Evolutionary conservation across 805 yeast genomes (phyloP), one percentile per base, ranked within the genome.

Genomic region (Pichia kluyveri): DNA sequence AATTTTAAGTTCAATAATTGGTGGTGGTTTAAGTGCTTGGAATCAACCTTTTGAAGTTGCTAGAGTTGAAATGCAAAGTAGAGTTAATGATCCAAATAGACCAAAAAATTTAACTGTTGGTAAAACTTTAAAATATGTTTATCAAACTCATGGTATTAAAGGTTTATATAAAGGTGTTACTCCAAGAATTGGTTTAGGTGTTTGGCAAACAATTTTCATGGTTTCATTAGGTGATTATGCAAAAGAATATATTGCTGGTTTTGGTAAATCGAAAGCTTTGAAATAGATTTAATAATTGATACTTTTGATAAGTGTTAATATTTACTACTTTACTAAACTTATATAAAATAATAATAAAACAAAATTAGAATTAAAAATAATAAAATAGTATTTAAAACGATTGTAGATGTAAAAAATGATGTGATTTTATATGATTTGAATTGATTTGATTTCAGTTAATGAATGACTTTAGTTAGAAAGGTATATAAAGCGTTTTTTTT

Each of bases 161-260:
- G 99, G 99, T 50, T 77, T 93, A 53, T 93, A 90, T 66, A 79
- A 96, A 67, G 99, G 99, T 63, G 96, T 90, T 41, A 81, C 98
- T 15, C 98, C 99, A 58, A 85, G 99, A 76, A 79, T 93, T 57
- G 97, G 96, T 48, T 77, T 93, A 55, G 95, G 98, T 60, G 83
- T 91, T 54, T 93, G 98, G 97, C 99, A 93, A 73, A 91, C 98
- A 3, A 88, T 91, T 42, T 91, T 95, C 67, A 91, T 91, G 98
- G 98, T 91, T 51, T 96, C 96, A 12, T 80, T 93, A 56, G 99
- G 98, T 66, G 99, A 93, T 63, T 86, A 89, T 68, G 89, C 89
- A 34, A 83, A 80, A 65, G 88, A 82, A 48, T 72, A 73, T 48
- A 83, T 83, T 45, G 86, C 75, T 32, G 80, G 49, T 40, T 18